These are phyloP conservation scores for Entoloma clypeatum DNA, from an alignment of 1,284 basidiomycete species.

Conservation along the genomic window DNA sequence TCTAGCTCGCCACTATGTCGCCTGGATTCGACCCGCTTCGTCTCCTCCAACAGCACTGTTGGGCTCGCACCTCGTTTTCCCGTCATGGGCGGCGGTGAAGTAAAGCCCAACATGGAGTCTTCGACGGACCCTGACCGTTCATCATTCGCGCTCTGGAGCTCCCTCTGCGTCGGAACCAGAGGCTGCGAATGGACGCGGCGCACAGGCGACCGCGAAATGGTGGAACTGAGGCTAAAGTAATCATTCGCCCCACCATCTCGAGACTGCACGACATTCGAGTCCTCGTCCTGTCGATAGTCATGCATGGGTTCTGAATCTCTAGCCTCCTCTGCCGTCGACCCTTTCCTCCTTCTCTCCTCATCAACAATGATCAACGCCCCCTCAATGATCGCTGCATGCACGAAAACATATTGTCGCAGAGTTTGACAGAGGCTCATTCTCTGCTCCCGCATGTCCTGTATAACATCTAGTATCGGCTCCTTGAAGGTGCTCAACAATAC, in stretches of 20 bases:
- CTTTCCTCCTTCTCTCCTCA: conserved; percentile 52
- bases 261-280: neutral
- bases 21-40: conserved; percentile 52
- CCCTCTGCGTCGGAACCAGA: too few species aligned
- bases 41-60: conserved; percentile 62
- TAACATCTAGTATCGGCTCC: conserved; percentile 72
- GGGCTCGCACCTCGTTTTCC: conserved; percentile 69
- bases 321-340: conserved; percentile 24
- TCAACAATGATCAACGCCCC: conserved; percentile 77
- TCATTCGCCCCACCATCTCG: neutral
- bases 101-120: conserved; percentile 13
- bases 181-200: too few species aligned
- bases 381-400: conserved; percentile 82
- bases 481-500: conserved; percentile 57
- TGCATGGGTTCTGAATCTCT: conserved; percentile 2
- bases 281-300: neutral
- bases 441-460: conserved; percentile 89
- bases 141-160: conserved; percentile 2
- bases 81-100: conserved; percentile 32
- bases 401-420: conserved; percentile 86
- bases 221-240: neutral
- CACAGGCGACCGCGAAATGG: too few species aligned
- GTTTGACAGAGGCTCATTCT: conserved; percentile 90
- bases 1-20: too few species aligned
- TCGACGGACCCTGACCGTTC: conserved; percentile 12